Conservation (phyloP, 768 basidiomycete species). For the Hygrophoropsis aurantiaca region DNA sequence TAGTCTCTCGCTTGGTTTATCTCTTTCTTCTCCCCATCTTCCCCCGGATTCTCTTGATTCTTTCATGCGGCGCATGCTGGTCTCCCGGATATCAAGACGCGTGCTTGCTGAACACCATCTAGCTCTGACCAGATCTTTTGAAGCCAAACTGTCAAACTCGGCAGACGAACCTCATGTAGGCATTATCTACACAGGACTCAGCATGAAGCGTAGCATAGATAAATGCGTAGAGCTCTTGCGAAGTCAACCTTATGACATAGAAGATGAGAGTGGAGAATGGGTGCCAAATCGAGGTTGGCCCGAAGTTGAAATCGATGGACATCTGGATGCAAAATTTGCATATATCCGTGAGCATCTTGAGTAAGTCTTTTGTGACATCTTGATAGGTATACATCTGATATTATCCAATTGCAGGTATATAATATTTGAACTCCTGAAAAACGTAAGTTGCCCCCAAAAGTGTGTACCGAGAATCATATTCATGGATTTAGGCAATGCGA, state of each 20-base stretch:
- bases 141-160: slow-evolving; percentile 31
- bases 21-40: slow-evolving; percentile 79
- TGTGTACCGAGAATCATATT: not conserved
- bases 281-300: slow-evolving; percentile 46
- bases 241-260: slow-evolving; percentile 43
- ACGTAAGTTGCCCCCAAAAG: slow-evolving; percentile 48
- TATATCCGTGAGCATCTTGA: slow-evolving; percentile 89
- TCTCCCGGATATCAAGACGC: slow-evolving; percentile 85
- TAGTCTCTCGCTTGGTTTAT: slow-evolving; percentile 78
- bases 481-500: slow-evolving; percentile 59
- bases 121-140: slow-evolving; percentile 65
- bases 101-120: slow-evolving; percentile 90
- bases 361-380: slow-evolving; percentile 38
- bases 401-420: slow-evolving; percentile 58
- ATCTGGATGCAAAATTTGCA: slow-evolving; percentile 65
- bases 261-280: slow-evolving; percentile 34
- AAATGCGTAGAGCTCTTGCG: slow-evolving; percentile 61
- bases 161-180: slow-evolving; percentile 67
- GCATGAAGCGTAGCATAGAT: slow-evolving; percentile 68
- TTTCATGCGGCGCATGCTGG: slow-evolving; percentile 89
- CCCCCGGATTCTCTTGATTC: slow-evolving; percentile 78
- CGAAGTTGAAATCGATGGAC: slow-evolving; percentile 71
- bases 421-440: slow-evolving; percentile 86
- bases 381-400: slow-evolving; percentile 1
- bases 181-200: slow-evolving; percentile 77